Percentiles rank a stretch among this genome's conserved stretches.
These are phyloP conservation scores for Theobroma cacao DNA, from an alignment of 345 rosid species.

Conservation along the genomic window DNA sequence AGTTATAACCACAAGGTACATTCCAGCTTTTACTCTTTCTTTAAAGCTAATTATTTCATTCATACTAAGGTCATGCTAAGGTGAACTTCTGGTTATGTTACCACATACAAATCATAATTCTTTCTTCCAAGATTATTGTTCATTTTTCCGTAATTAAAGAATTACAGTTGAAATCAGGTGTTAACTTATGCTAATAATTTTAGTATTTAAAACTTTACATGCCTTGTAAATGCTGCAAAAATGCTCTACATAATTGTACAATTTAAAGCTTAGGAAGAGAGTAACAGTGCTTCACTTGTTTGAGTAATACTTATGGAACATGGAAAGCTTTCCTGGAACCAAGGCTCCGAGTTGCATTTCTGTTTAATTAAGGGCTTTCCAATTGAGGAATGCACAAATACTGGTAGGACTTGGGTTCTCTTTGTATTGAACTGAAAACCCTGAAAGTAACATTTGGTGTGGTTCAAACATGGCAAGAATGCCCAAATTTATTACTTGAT, in stretches of 20 bases:
- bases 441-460: neutral
- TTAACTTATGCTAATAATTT: neutral
- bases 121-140: neutral
- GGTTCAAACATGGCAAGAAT: neutral
- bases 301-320: neutral
- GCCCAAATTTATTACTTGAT: neutral
- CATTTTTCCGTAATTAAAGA: neutral
- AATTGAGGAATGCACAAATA: neutral
- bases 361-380: neutral
- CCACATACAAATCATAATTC: neutral
- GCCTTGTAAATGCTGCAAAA: neutral
- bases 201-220: neutral
- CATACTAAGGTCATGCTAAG: neutral
- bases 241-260: neutral
- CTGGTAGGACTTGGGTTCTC: neutral
- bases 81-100: neutral
- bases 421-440: slow-evolving; percentile 1
- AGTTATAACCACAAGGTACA: slow-evolving; percentile 94
- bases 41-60: neutral
- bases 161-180: neutral
- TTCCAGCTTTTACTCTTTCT: neutral
- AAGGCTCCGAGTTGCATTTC: neutral
- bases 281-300: neutral
- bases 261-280: neutral
- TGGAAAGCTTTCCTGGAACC: neutral